Evolutionary conservation across 306 rosid species (phyloP).

Genomic region (Glycine tomentella): DNA sequence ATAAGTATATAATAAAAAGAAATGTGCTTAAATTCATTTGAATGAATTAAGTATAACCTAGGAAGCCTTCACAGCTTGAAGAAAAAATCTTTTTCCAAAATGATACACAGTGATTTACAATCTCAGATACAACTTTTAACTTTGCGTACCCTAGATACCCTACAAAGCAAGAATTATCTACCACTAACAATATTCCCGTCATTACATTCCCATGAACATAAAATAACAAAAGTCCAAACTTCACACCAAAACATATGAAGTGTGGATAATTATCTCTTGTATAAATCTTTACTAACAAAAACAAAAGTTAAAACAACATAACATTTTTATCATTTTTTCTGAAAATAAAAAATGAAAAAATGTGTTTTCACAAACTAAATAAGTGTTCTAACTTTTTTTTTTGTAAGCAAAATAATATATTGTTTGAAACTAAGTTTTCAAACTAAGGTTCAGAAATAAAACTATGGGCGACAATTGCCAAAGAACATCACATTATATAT

Average conservation of each 20-base stretch:
- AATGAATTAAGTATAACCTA: not conserved
- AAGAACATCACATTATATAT: not conserved
- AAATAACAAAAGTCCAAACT: not conserved
- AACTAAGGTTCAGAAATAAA: not conserved
- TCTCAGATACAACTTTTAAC: not conserved
- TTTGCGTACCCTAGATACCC: not conserved
- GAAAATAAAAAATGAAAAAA: not conserved
- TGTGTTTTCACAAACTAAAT: not conserved
- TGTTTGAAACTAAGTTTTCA: not conserved
- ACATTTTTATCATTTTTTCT: not conserved
- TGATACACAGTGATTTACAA: not conserved
- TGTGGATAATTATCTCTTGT: not conserved
- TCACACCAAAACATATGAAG: not conserved
- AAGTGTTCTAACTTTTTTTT: not conserved
- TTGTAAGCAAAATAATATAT: not conserved
- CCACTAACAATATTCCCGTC: too few species aligned
- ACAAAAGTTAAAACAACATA: not conserved
- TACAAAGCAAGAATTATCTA: not conserved
- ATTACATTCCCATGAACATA: not conserved
- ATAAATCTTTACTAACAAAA: not conserved
- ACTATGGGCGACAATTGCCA: not conserved
- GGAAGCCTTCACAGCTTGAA: constrained; percentile 11
- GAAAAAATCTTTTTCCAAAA: not conserved
- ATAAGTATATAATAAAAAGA: not conserved
- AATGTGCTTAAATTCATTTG: not conserved